Conservation (phyloP, 2,329 filamentous ascomycete species). For the Aspergillus sp. region DNA sequence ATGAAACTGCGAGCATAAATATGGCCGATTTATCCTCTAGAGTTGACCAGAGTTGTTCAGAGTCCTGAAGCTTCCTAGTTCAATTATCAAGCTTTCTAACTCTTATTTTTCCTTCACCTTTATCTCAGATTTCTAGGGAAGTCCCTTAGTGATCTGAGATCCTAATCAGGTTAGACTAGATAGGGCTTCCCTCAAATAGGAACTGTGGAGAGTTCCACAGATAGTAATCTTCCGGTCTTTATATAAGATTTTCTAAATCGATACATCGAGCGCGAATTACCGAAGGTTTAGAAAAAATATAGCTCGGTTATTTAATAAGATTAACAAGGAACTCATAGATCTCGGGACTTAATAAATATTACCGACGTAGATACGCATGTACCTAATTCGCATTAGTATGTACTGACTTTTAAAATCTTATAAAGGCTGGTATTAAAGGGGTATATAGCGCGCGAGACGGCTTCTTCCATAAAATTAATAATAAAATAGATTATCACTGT, state of each 20-base stretch:
- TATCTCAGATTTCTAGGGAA: too few species aligned
- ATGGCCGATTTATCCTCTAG: too few species aligned
- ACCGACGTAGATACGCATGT: conserved; percentile 17
- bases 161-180: too few species aligned
- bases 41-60: too few species aligned
- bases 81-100: too few species aligned
- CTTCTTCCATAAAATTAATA: conserved; percentile 9
- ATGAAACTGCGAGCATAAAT: too few species aligned
- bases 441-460: conserved; percentile 16
- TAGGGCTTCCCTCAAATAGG: too few species aligned
- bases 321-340: conserved; percentile 11
- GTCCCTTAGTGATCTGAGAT: too few species aligned
- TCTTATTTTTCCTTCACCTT: too few species aligned
- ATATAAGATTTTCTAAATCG: conserved; percentile 17
- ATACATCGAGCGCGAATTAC: conserved; percentile 21
- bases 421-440: conserved; percentile 20
- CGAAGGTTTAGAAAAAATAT: conserved; percentile 19
- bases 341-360: conserved; percentile 15
- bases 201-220: too few species aligned
- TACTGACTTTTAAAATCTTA: conserved; percentile 18
- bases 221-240: not conserved
- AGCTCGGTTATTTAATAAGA: conserved; percentile 9
- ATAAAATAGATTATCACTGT: not conserved
- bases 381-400: conserved; percentile 18
- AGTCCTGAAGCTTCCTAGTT: too few species aligned